Base-by-base conservation (phyloP, 306 rosid genomes). In the Gleditsia sinensis region DNA sequence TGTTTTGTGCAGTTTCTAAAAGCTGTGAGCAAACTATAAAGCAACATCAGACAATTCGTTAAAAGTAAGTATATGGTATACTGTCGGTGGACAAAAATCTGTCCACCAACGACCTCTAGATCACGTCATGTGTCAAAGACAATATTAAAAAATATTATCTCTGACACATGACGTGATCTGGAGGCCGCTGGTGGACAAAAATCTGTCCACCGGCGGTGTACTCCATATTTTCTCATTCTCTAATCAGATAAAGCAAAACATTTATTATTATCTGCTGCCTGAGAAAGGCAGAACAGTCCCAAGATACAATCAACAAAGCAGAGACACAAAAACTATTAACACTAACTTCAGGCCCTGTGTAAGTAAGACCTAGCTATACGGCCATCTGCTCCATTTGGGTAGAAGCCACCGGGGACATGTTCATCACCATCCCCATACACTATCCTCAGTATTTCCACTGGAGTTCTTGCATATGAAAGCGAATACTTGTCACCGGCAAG, bases 391-490 rank as follows among this genome's bases (percentile, higher is more conserved):
- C 95, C 95, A 0, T 53, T 40, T 0, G 95, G 97, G 64, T 10
- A 89, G 80, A 87, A 81, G 16, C 89, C 91, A 14, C 93, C 91
- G 0, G 96, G 88, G 28, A 45, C 42, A 60, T 2, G 36, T 58
- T 83, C 93, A 77, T 87, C 48, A 4, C 90, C 96, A 0, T 17
- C 1, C 2, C 83, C 87, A 83, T 92, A 92, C 0, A 81, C 54
- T 28, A 92, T 89, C 72, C 90, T 84, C 17, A 92, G 68, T 56
- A 84, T 74, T 75, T 89, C 91, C 70, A 70, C n/a, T 0, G 96
- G 93, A 0, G 85, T 81, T 67, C 93, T 83, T 17, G 20, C 71
- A 62, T 66, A 89, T 6, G 96, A 0, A 2, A 89, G 49, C 11
- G 95, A 91, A 68, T 72, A 4, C 0, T 17, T 32, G 76, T 91